Conservation (phyloP, 306 rosid species). For the Citrullus mucosospermus region DNA sequence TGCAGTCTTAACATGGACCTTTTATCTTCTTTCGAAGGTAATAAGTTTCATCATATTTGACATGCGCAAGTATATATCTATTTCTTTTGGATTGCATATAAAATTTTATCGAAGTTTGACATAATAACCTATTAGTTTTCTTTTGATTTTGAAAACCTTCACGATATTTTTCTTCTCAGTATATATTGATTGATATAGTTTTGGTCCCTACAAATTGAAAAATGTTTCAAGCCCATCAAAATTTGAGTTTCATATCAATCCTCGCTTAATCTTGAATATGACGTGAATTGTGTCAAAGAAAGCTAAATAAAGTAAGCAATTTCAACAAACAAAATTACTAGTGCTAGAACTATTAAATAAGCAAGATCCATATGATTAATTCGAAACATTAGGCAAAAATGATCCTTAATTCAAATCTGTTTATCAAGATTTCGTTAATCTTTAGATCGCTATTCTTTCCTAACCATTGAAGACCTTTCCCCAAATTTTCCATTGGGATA, state of each 20-base stretch:
- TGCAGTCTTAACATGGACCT: slow-evolving; percentile 97
- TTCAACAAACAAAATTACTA: background rate
- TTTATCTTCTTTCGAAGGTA: slow-evolving; percentile 82
- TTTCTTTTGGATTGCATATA: background rate
- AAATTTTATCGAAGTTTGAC: background rate
- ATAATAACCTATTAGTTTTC: background rate
- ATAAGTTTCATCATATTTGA: background rate
- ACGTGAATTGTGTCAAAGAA: background rate
- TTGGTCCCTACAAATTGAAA: too few species aligned
- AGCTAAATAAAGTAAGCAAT: background rate
- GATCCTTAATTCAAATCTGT: background rate
- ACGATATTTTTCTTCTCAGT: background rate
- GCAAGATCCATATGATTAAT: background rate
- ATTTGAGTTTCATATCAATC: background rate
- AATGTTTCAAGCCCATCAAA: too few species aligned
- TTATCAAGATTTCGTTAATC: background rate
- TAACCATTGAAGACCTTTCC: background rate
- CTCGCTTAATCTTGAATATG: background rate
- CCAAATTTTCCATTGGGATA: background rate
- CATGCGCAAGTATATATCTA: background rate
- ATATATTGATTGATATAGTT: background rate
- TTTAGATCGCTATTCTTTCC: background rate
- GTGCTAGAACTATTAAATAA: background rate
- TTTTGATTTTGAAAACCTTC: background rate
- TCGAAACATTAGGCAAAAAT: background rate